These are phyloP conservation scores for Eucalyptus tenuipes DNA, from an alignment of 345 rosid species.

Conservation along the genomic window DNA sequence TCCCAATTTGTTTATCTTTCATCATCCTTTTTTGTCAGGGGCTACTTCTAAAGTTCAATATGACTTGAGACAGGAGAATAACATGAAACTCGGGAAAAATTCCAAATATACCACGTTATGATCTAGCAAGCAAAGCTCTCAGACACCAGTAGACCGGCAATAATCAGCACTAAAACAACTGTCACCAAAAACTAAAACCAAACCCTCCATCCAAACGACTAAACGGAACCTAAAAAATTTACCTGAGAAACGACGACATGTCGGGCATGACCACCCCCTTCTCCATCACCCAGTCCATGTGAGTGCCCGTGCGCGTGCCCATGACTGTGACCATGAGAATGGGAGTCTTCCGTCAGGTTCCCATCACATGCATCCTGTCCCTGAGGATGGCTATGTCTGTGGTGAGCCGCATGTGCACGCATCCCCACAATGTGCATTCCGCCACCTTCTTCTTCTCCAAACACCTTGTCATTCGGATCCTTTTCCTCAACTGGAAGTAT, in stretches of 20 bases:
- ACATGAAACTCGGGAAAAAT: not conserved
- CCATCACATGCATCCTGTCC: slow-evolving; percentile 52
- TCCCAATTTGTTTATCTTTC: not conserved
- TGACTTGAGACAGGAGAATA: not conserved
- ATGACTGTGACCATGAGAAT: slow-evolving; percentile 7
- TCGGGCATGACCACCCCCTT: slow-evolving; percentile 42
- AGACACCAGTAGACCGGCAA: not conserved
- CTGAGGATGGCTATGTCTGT: slow-evolving; percentile 59
- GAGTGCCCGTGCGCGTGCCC: not conserved
- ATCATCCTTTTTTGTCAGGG: not conserved
- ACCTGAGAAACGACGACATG: slow-evolving; percentile 98
- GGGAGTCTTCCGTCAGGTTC: not conserved
- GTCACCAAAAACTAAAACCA: not conserved
- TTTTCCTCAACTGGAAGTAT: slow-evolving; percentile 16
- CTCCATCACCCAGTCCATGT: slow-evolving; percentile 16
- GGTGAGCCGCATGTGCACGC: slow-evolving; percentile 82
- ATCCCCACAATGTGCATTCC: slow-evolving; percentile 92
- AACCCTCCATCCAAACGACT: not conserved
- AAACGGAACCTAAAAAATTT: not conserved
- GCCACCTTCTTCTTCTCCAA: slow-evolving; percentile 79
- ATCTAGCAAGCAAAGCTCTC: not conserved
- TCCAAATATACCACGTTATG: not conserved
- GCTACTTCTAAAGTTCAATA: not conserved
- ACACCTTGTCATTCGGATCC: slow-evolving; percentile 30
- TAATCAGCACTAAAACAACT: not conserved